Evolutionary conservation across 2,329 filamentous ascomycete species (phyloP).

Genomic region (Fusarium coffeatum): DNA sequence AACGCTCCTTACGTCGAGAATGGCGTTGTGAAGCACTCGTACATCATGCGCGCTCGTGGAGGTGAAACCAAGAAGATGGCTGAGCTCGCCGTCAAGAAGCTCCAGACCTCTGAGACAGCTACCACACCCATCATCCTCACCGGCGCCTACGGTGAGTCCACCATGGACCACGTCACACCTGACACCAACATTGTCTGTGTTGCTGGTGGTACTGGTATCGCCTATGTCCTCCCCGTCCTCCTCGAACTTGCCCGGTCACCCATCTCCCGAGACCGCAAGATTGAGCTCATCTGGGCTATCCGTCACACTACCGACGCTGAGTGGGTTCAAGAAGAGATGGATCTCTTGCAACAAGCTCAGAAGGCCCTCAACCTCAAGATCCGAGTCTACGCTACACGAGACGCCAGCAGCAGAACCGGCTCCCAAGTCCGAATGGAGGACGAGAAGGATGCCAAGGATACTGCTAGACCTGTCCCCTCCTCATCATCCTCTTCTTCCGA

Average conservation of each 20-base stretch:
- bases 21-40: constrained; percentile 62
- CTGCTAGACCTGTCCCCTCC: constrained; percentile 35
- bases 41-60: constrained; percentile 67
- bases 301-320: constrained; percentile 64
- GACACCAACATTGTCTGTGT: constrained; percentile 56
- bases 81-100: constrained; percentile 55
- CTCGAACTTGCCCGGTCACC: constrained; percentile 53
- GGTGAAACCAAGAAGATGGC: constrained; percentile 71
- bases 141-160: constrained; percentile 70
- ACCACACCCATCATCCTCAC: constrained; percentile 69
- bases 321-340: constrained; percentile 70
- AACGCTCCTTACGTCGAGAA: constrained; percentile 60
- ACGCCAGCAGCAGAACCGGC: constrained; percentile 44
- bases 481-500: constrained; percentile 45
- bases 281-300: constrained; percentile 75
- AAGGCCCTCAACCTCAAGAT: constrained; percentile 61
- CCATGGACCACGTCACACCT: constrained; percentile 55
- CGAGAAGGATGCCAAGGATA: constrained; percentile 26
- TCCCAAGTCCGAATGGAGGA: constrained; percentile 42
- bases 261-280: constrained; percentile 58
- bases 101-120: constrained; percentile 43
- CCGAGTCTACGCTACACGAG: constrained; percentile 70
- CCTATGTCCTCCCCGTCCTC: constrained; percentile 54
- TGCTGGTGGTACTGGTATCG: constrained; percentile 56
- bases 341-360: constrained; percentile 55